A percentile compares a stretch with the other conserved stretches of the same genome.
Evolutionary conservation across 139 green algal genomes (phyloP).

Genomic region (Coelastrella sp.): DNA sequence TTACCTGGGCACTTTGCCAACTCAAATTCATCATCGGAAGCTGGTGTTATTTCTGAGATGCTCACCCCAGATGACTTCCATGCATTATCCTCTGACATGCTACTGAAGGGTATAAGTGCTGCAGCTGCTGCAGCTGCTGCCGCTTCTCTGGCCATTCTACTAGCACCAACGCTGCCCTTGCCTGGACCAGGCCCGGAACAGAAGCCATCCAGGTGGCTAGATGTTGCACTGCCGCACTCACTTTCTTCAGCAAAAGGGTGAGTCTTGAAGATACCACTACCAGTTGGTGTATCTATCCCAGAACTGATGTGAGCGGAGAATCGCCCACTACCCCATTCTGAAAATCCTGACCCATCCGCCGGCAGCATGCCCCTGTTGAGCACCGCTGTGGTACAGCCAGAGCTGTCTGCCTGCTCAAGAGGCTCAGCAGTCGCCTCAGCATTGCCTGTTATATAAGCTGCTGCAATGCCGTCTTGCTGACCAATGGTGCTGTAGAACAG

Average conservation of each 20-base stretch:
- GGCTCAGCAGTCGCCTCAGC: background rate
- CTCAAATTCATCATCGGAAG: conserved; percentile 2
- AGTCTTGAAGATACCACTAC: conserved; percentile 8
- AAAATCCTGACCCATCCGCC: background rate
- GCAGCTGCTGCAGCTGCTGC: conserved; percentile 17
- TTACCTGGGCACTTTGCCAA: too few species aligned
- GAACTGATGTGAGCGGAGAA: conserved; percentile 7
- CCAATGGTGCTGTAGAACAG: background rate
- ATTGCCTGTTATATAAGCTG: conserved; percentile 1
- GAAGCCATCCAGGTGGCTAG: background rate
- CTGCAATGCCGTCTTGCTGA: background rate
- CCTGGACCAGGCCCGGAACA: background rate
- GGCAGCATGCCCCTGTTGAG: conserved; percentile 1
- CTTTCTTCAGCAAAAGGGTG: conserved; percentile 22
- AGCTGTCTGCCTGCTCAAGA: conserved; percentile 12
- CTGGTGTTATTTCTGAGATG: conserved; percentile 10
- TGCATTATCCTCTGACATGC: background rate
- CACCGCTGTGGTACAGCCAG: background rate
- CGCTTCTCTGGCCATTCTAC: conserved; percentile 28
- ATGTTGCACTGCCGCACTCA: background rate
- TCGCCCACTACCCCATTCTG: conserved; percentile 30
- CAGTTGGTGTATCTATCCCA: conserved; percentile 34
- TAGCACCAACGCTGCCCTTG: conserved; percentile 13
- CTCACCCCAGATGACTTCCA: background rate
- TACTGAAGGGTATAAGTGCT: background rate